Base-by-base conservation (phyloP, 2,329 filamentous ascomycete species). In the Alternaria incomplexa region DNA sequence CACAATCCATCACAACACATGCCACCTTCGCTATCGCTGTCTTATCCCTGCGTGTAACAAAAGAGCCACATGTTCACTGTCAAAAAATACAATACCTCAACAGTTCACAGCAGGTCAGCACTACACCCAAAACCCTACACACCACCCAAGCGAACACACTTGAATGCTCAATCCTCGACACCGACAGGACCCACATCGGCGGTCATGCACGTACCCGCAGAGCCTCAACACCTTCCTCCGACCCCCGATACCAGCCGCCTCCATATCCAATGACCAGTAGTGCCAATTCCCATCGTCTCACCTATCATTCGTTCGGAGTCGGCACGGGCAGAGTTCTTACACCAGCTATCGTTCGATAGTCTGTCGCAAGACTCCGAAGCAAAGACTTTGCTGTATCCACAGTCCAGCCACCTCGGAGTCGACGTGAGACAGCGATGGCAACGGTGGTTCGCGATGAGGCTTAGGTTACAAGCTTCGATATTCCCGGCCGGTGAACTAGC, bases 181-280 rank as follows among this genome's bases (percentile, higher is more conserved):
- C 13, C 48, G 13, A 30, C 20, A 13, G 6, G 48, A 40, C 48
- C 48, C 48, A 52, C 30, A 52, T 25, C 30, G 30, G 48, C 13
- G 28, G 20, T 17, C 48, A 36, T 52, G 20, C 48, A 36, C 48
- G 48, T 52, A 52, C 48, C 48, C 48, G 48, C 48, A 52, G 48
- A 52, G 48, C 48, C 48, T 52, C 48, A 36, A 40, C 48, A 36
- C 28, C 28, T 40, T 30, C 15, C 48, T 52, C 48, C 48, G 30
- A 52, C 30, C 28, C 28, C 30, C 48, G 30, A 52, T 36, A 5
- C 1, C 30, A 40, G 30, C 48, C 48, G 30, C 30, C 30, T 11
- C 28, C 28, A 40, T 36, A 36, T 40, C 36, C 36, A 40, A 40
- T 40, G 17, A 11, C 15, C 36, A 40, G 36, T 52, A 22, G 48